Conservation (phyloP, 2,329 filamentous ascomycete species). For the Cryphonectria japonica region DNA sequence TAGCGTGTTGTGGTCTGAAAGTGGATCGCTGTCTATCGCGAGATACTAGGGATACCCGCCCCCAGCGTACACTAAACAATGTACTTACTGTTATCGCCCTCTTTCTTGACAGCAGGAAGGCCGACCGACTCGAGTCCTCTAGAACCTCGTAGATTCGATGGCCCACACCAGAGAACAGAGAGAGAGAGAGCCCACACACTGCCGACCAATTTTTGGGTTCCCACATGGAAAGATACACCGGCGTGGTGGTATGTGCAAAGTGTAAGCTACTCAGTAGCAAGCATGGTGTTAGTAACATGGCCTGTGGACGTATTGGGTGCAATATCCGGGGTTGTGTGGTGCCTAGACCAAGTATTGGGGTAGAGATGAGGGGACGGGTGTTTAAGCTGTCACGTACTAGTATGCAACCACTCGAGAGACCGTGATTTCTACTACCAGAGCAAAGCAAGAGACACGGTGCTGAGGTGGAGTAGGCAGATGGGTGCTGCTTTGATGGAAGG, state of each 20-base stretch:
- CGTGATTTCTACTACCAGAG: not conserved
- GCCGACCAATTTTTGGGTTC: not conserved
- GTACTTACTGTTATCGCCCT: constrained; percentile 5
- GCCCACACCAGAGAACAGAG: not conserved
- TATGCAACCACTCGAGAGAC: not conserved
- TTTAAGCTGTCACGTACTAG: not conserved
- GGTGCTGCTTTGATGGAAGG: not conserved
- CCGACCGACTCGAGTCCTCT: not conserved
- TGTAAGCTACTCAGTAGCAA: not conserved
- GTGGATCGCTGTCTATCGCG: not conserved
- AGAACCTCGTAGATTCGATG: not conserved
- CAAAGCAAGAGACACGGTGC: not conserved
- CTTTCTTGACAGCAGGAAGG: not conserved
- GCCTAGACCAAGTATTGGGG: not conserved
- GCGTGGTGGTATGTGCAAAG: not conserved
- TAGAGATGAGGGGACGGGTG: not conserved
- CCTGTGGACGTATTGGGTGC: not conserved
- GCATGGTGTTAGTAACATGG: not conserved
- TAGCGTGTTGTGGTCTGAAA: not conserved
- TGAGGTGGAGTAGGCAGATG: not conserved
- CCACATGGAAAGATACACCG: not conserved
- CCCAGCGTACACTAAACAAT: not conserved
- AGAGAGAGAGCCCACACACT: not conserved
- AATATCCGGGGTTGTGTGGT: not conserved
- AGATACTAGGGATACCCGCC: not conserved